Evolutionary conservation across 148 eudicot genomes (phyloP).

Genomic region (Pharnaceum exiguum): DNA sequence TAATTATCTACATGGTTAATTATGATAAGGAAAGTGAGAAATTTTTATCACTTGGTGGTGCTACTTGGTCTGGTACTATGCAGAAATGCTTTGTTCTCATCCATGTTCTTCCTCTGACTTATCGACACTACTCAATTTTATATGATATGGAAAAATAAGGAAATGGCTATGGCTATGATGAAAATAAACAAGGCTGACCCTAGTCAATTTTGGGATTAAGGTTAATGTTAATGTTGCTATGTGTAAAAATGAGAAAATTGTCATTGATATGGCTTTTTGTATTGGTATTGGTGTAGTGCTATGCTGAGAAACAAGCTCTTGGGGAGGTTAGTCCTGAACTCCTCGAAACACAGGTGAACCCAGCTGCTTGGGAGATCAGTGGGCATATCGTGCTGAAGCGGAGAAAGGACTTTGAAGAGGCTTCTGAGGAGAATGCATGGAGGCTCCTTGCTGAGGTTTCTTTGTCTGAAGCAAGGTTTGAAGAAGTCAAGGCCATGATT

Average conservation of each 20-base stretch:
- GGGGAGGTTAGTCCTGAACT: constrained; percentile 77
- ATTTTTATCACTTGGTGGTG: too few species aligned
- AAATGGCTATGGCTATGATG: too few species aligned
- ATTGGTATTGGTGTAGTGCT: constrained; percentile 45
- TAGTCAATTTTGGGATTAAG: too few species aligned
- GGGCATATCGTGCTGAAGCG: constrained; percentile 95
- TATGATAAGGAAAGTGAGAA: too few species aligned
- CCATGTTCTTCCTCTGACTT: too few species aligned
- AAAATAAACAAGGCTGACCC: too few species aligned
- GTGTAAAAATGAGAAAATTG: too few species aligned
- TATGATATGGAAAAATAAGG: too few species aligned
- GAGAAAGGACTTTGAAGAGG: constrained; percentile 78
- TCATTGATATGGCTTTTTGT: not conserved
- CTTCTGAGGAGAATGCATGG: constrained; percentile 92
- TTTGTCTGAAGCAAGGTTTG: constrained; percentile 71
- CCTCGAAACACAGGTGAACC: constrained; percentile 94
- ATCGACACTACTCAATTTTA: too few species aligned
- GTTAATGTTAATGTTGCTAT: too few species aligned
- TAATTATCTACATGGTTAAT: not conserved
- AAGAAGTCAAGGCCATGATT: constrained; percentile 63
- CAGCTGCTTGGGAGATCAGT: constrained; percentile 98
- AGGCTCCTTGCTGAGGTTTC: constrained; percentile 89
- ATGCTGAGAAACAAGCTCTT: constrained; percentile 93
- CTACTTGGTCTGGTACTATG: too few species aligned
- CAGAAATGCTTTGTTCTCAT: too few species aligned